A percentile compares a stretch with the other conserved stretches of the same genome.
Conservation (phyloP, 2,329 filamentous ascomycete species). For the Orbilia blumenaviensis region DNA sequence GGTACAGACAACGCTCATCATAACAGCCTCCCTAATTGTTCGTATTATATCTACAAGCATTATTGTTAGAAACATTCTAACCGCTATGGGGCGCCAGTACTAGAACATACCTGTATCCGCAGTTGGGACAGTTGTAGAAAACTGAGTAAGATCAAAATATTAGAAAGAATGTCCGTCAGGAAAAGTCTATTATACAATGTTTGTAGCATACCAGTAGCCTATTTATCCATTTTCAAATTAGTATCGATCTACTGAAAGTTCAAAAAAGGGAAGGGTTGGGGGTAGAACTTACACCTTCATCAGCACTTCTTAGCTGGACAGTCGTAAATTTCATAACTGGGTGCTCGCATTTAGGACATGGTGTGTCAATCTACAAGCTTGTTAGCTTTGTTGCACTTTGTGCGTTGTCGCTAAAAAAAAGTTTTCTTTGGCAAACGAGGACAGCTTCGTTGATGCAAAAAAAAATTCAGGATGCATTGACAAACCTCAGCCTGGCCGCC, state of each 20-base stretch:
- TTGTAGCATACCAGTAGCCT: constrained; percentile 31
- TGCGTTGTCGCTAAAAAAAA: constrained; percentile 31
- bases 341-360: constrained; percentile 81
- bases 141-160: constrained; percentile 28
- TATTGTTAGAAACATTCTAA: constrained; percentile 2
- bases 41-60: constrained; percentile 32
- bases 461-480: background rate
- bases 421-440: background rate
- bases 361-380: constrained; percentile 66
- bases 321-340: constrained; percentile 85
- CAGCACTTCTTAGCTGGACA: constrained; percentile 86
- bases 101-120: constrained; percentile 23
- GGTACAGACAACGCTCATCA: background rate
- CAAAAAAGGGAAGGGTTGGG: background rate
- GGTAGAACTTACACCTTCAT: constrained; percentile 88
- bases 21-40: constrained; percentile 21
- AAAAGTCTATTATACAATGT: background rate
- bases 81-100: background rate
- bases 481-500: constrained; percentile 72
- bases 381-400: constrained; percentile 19
- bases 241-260: background rate
- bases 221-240: background rate
- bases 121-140: constrained; percentile 49
- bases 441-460: background rate
- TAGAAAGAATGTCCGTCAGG: constrained; percentile 52